A percentile compares a stretch with the other conserved stretches of the same genome.
Evolutionary conservation across 2,329 filamentous ascomycete genomes (phyloP).

Genomic region (Pseudogymnoascus destructans): DNA sequence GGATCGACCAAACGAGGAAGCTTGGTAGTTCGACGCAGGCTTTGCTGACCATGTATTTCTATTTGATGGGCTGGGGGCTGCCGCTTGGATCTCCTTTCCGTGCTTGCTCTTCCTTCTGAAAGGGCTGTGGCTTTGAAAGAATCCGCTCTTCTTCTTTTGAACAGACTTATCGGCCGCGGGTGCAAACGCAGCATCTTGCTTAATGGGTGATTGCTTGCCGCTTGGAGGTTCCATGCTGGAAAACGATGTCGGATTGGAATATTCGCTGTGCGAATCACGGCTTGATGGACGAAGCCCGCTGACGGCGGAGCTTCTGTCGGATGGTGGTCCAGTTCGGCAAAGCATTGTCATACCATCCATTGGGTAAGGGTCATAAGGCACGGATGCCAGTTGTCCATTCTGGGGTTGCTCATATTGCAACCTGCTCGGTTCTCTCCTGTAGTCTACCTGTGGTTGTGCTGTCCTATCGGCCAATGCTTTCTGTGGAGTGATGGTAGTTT

Average conservation of each 20-base stretch:
- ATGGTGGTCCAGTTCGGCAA: slow-evolving; percentile 62
- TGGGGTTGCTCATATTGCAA: slow-evolving; percentile 30
- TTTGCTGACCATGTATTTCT: slow-evolving; percentile 45
- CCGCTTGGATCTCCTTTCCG: slow-evolving; percentile 48
- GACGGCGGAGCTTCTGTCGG: slow-evolving; percentile 53
- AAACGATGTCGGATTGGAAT: slow-evolving; percentile 77
- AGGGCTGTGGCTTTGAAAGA: slow-evolving; percentile 86
- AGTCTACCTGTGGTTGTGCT: slow-evolving; percentile 16
- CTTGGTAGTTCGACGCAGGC: background rate
- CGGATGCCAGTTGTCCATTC: slow-evolving; percentile 48
- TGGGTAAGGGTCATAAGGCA: slow-evolving; percentile 89
- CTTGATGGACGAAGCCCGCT: slow-evolving; percentile 65
- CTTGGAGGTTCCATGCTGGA: slow-evolving; percentile 73
- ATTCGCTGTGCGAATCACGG: slow-evolving; percentile 68
- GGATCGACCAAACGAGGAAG: slow-evolving; percentile 21
- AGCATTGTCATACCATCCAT: slow-evolving; percentile 97
- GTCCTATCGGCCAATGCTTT: slow-evolving; percentile 27
- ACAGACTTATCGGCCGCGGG: slow-evolving; percentile 51
- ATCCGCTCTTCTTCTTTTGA: slow-evolving; percentile 59
- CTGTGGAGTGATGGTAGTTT: slow-evolving; percentile 40
- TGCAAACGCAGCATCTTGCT: slow-evolving; percentile 39
- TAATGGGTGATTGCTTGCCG: slow-evolving; percentile 60
- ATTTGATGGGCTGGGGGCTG: slow-evolving; percentile 28
- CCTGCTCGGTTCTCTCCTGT: slow-evolving; percentile 7
- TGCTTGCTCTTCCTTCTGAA: slow-evolving; percentile 85